phyloP scores from a whole-genome alignment of 768 basidiomycete species.

The Russula sp. region DNA sequence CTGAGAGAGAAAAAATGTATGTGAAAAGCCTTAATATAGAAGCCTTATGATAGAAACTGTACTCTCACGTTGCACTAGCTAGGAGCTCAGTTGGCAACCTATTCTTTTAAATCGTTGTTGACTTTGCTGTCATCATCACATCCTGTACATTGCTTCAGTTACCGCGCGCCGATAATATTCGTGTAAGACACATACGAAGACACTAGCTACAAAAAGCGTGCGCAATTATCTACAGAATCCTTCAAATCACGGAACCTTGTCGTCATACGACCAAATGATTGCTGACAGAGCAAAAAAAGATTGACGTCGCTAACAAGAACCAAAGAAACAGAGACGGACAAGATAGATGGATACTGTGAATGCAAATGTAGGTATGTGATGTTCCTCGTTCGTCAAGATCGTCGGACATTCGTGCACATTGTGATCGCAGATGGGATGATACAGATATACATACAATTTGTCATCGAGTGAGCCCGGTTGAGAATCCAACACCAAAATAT shows the following conservation, averaged over 20 bases:
- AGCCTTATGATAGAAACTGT: no score
- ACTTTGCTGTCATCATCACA: not conserved
- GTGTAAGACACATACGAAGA: slow-evolving; percentile 17
- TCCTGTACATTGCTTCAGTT: not conserved
- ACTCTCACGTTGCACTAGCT: no score
- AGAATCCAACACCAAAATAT: slow-evolving; percentile 1
- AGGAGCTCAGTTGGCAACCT: no score
- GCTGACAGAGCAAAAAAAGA: slow-evolving; percentile 4
- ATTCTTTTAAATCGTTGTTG: no score
- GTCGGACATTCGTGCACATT: slow-evolving; percentile 26
- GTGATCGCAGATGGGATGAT: slow-evolving; percentile 23
- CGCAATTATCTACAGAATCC: slow-evolving; percentile 23
- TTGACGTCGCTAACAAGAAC: slow-evolving; percentile 19
- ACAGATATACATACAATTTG: slow-evolving; percentile 27
- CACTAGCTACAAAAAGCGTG: slow-evolving; percentile 27
- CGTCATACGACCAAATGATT: not conserved
- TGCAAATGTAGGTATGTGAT: slow-evolving; percentile 27
- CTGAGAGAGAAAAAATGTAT: no score
- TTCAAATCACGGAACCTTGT: slow-evolving; percentile 10
- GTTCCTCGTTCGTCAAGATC: slow-evolving; percentile 28
- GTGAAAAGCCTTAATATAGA: no score
- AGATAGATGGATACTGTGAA: slow-evolving; percentile 22
- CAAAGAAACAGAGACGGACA: slow-evolving; percentile 8
- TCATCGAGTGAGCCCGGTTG: slow-evolving; percentile 14
- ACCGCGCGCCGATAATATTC: slow-evolving; percentile 6